phyloP scores from a whole-genome alignment of 495 filamentous ascomycete species.

The Neurospora discreta region DNA sequence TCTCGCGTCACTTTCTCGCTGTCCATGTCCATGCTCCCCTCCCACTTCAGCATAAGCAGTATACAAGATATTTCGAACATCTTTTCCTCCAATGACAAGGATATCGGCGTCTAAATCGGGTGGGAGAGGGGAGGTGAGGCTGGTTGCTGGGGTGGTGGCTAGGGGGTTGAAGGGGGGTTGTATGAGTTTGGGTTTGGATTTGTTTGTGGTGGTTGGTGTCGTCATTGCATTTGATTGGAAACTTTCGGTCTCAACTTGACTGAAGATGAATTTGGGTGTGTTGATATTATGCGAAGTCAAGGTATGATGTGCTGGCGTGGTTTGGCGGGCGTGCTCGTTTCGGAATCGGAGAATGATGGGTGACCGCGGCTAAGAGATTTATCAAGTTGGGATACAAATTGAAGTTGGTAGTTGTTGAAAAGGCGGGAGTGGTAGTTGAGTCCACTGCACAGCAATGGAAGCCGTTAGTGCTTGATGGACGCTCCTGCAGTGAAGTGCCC shows the following conservation, averaged over 20 bases:
- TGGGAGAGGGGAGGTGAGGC: slow-evolving; percentile 36
- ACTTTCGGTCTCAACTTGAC: no score
- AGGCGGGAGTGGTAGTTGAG: no score
- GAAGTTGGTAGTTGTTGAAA: no score
- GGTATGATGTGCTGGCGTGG: no score
- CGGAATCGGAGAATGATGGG: no score
- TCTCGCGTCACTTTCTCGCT: neutral
- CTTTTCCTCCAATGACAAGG: slow-evolving; percentile 43
- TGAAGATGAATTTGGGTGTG: no score
- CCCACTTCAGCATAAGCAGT: slow-evolving; percentile 26
- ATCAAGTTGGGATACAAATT: no score
- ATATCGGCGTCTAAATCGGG: slow-evolving; percentile 34
- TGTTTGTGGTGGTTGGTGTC: neutral
- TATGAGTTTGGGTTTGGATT: neutral
- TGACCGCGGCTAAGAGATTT: no score
- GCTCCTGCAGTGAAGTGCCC: neutral
- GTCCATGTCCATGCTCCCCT: neutral
- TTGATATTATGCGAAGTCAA: no score
- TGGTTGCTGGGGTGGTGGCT: slow-evolving; percentile 41
- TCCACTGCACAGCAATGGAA: neutral
- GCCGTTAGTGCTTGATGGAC: neutral
- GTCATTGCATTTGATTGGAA: neutral
- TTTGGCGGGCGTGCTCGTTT: no score
- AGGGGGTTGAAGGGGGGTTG: slow-evolving; percentile 33
- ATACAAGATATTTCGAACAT: slow-evolving; percentile 41